phyloP scores from a whole-genome alignment of 257 asterid genomes.

The Vinca minor region DNA sequence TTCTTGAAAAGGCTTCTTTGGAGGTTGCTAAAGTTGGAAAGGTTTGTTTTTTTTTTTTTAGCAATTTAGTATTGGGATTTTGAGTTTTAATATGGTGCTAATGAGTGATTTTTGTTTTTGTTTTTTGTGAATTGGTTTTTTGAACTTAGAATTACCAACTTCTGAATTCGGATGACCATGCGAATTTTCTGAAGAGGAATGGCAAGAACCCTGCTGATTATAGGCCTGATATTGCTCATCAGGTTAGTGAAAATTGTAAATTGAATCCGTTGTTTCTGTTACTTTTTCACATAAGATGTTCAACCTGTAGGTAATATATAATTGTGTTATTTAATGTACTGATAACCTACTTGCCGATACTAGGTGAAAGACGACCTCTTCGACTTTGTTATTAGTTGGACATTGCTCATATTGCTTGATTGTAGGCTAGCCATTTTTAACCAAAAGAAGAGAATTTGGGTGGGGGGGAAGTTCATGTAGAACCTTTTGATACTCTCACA shows the following conservation, averaged over 20 bases:
- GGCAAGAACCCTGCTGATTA: constrained; percentile 64
- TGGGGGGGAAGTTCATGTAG: not conserved
- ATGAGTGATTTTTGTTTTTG: not conserved
- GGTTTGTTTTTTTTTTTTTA: constrained; percentile 32
- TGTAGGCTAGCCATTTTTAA: too few relatives aligned
- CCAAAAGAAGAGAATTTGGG: too few relatives aligned
- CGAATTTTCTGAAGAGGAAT: constrained; percentile 42
- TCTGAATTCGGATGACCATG: constrained; percentile 79
- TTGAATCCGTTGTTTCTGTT: not conserved
- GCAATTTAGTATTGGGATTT: not conserved
- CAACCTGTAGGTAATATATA: not conserved
- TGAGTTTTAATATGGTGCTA: not conserved
- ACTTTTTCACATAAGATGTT: not conserved
- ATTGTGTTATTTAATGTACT: not conserved
- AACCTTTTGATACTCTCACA: too few relatives aligned
- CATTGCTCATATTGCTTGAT: not conserved
- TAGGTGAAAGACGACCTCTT: not conserved
- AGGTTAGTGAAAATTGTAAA: constrained; percentile 35
- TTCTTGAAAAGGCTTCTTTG: constrained; percentile 79
- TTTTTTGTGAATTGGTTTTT: not conserved
- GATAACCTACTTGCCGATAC: not conserved
- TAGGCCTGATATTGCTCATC: constrained; percentile 84
- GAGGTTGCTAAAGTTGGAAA: constrained; percentile 90
- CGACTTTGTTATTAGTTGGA: not conserved
- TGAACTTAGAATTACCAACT: constrained; percentile 58